phyloP scores from a whole-genome alignment of 768 basidiomycete genomes.

The Termitomyces sp. region DNA sequence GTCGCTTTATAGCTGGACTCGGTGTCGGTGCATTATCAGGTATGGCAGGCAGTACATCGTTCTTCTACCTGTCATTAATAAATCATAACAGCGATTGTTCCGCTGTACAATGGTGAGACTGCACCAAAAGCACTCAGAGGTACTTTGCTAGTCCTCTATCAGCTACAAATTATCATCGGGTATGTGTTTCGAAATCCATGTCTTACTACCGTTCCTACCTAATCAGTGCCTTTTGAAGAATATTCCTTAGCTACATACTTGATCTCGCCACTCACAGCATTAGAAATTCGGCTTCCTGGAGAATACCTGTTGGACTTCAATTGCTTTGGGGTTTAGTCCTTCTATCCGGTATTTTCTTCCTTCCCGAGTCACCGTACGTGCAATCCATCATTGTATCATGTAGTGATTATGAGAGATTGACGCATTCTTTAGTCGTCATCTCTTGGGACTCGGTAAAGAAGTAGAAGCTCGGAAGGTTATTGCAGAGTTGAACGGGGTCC shows the following conservation, averaged over 20 bases:
- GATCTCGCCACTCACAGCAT: constrained; percentile 61
- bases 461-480: constrained; percentile 59
- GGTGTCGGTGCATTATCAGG: constrained; percentile 74
- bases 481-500: constrained; percentile 60
- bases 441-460: constrained; percentile 50
- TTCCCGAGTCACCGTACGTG: constrained; percentile 73
- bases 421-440: constrained; percentile 48
- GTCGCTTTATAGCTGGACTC: constrained; percentile 71
- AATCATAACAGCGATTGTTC: constrained; percentile 39
- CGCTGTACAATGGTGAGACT: constrained; percentile 74
- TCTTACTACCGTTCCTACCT: neutral
- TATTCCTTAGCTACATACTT: constrained; percentile 68
- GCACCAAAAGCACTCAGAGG: constrained; percentile 73
- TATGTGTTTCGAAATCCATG: constrained; percentile 19
- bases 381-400: neutral
- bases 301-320: constrained; percentile 71
- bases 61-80: neutral
- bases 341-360: constrained; percentile 65
- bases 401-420: neutral
- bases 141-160: constrained; percentile 65
- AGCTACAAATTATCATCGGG: constrained; percentile 73
- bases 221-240: constrained; percentile 26
- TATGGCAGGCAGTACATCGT: constrained; percentile 18
- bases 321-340: constrained; percentile 63
- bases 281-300: constrained; percentile 60